phyloP scores from a whole-genome alignment of 1,139 yeast species.

The Yamadazyma pseudoaaseri region DNA sequence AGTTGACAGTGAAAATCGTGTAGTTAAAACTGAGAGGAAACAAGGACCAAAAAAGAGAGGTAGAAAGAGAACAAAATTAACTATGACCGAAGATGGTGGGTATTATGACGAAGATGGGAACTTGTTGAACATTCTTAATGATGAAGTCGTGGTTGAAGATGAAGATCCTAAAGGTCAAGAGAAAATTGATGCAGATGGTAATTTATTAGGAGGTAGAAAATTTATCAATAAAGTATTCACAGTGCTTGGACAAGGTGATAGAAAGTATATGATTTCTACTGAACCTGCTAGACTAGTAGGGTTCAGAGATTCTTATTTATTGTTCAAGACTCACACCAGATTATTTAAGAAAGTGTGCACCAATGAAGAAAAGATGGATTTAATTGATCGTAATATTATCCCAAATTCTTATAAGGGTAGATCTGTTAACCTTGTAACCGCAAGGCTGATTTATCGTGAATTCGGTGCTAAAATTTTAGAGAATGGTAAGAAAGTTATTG shows the following conservation, averaged over 20 bases:
- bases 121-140: slow-evolving; percentile 59
- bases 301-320: slow-evolving; percentile 85
- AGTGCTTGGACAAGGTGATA: slow-evolving; percentile 67
- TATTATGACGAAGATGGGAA: slow-evolving; percentile 50
- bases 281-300: slow-evolving; percentile 97
- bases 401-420: slow-evolving; percentile 93
- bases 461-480: slow-evolving; percentile 85
- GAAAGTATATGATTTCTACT: slow-evolving; percentile 85
- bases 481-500: slow-evolving; percentile 78
- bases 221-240: slow-evolving; percentile 83
- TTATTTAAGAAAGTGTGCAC: slow-evolving; percentile 73
- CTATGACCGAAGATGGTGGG: slow-evolving; percentile 38
- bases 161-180: slow-evolving; percentile 78
- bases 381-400: slow-evolving; percentile 77
- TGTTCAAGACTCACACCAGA: slow-evolving; percentile 80
- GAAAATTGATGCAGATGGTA: slow-evolving; percentile 70
- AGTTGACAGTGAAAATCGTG: not conserved
- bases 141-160: slow-evolving; percentile 73
- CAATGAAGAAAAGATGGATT: slow-evolving; percentile 77
- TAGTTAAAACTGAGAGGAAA: slow-evolving; percentile 7
- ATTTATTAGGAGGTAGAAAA: slow-evolving; percentile 70
- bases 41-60: slow-evolving; percentile 42
- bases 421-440: slow-evolving; percentile 85
- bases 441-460: slow-evolving; percentile 84
- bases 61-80: slow-evolving; percentile 42